phyloP scores from a whole-genome alignment of 2,329 filamentous ascomycete species.

The Aurifilum marmelostoma region DNA sequence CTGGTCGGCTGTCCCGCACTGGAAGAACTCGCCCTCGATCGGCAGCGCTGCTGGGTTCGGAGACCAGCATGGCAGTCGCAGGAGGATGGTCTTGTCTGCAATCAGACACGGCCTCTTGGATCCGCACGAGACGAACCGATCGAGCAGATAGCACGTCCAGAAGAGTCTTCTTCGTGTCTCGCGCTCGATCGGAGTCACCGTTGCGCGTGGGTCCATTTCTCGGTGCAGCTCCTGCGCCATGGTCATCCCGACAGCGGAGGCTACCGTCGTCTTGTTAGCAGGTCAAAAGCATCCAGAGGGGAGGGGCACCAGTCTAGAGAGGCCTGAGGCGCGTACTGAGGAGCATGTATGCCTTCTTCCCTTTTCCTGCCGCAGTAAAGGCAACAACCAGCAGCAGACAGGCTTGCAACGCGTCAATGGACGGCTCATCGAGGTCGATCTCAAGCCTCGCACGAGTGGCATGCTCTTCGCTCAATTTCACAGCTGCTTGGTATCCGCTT shows the following conservation, averaged over 20 bases:
- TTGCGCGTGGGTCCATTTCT: conserved; percentile 67
- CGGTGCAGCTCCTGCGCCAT: conserved; percentile 80
- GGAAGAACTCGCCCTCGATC: conserved; percentile 79
- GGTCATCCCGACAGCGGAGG: conserved; percentile 79
- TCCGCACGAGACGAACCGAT: conserved; percentile 80
- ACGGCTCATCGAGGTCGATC: conserved; percentile 80
- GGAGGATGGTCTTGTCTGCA: conserved; percentile 72
- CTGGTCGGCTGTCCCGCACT: conserved; percentile 76
- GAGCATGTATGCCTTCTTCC: conserved; percentile 86
- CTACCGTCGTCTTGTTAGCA: conserved; percentile 50
- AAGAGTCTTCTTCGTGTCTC: conserved; percentile 81
- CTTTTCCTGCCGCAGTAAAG: conserved; percentile 76
- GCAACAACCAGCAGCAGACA: conserved; percentile 75
- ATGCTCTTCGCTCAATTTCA: conserved; percentile 72
- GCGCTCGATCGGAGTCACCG: conserved; percentile 68
- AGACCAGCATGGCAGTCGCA: conserved; percentile 77
- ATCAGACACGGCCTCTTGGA: conserved; percentile 83
- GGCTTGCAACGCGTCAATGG: conserved; percentile 75
- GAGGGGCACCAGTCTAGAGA: not conserved
- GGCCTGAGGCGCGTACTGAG: conserved; percentile 57
- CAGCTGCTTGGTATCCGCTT: conserved; percentile 67
- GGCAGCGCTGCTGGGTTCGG: conserved; percentile 62
- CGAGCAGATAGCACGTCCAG: conserved; percentile 87
- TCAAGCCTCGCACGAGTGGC: conserved; percentile 69
- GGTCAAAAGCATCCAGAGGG: not conserved